A percentile compares a stretch with the other conserved stretches of the same genome.
These are phyloP conservation scores for Clarkia xantiana DNA, from an alignment of 345 rosid species.

Conservation along the genomic window DNA sequence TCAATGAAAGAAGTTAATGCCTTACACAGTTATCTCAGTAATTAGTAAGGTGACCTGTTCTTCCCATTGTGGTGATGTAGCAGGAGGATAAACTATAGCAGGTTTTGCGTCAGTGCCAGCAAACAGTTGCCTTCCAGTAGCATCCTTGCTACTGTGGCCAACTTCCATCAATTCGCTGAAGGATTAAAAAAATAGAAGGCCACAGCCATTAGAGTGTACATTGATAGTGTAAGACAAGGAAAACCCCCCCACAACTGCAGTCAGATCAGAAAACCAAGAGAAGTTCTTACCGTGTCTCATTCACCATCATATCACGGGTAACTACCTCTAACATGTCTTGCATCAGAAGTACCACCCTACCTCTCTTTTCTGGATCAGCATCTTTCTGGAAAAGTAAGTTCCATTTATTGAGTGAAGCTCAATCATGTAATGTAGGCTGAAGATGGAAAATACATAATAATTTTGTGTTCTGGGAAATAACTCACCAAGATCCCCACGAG, in stretches of 20 bases:
- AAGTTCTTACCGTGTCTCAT: conserved; percentile 70
- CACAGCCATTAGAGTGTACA: not conserved
- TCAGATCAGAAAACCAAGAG: conserved; percentile 4
- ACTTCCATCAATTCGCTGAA: conserved; percentile 73
- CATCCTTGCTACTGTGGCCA: conserved; percentile 74
- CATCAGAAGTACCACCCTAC: conserved; percentile 63
- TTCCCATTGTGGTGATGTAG: conserved; percentile 66
- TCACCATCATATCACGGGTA: conserved; percentile 89
- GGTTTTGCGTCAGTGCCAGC: conserved; percentile 82
- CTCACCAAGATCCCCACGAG: conserved; percentile 86
- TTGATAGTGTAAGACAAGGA: not conserved
- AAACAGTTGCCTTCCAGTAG: conserved; percentile 80
- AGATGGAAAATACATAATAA: not conserved
- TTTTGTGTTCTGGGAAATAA: not conserved
- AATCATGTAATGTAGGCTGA: not conserved
- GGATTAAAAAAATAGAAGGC: not conserved
- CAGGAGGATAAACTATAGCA: conserved; percentile 77
- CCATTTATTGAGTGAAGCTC: not conserved
- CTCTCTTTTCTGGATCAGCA: conserved; percentile 53
- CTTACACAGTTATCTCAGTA: not conserved
- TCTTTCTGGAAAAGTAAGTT: conserved; percentile 58
- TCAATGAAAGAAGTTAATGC: not conserved
- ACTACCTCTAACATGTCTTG: conserved; percentile 96
- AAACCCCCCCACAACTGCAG: not conserved
- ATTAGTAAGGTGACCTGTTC: conserved; percentile 52